These are phyloP conservation scores for Stylosanthes scabra DNA, from an alignment of 331 rosid genomes.

Conservation along the genomic window DNA sequence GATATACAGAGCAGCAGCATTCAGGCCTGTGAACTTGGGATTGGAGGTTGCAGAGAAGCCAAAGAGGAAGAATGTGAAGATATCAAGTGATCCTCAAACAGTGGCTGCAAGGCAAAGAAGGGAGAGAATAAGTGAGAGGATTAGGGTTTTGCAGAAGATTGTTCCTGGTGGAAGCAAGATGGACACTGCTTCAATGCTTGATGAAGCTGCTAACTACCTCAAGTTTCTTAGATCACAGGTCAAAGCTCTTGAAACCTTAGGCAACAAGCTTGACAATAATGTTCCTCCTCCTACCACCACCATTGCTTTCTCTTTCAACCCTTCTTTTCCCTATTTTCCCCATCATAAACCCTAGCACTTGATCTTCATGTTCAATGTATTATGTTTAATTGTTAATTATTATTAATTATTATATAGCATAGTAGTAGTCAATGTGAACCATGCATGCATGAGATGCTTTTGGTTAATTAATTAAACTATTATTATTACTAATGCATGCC, in stretches of 20 bases:
- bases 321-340: constrained; percentile 74
- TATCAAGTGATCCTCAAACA: constrained; percentile 82
- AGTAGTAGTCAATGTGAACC: constrained; percentile 24
- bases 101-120: constrained; percentile 89
- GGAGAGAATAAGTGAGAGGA: constrained; percentile 84
- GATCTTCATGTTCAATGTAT: too few species aligned
- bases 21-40: constrained; percentile 77
- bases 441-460: constrained; percentile 38
- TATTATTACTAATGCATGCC: constrained; percentile 3
- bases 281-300: constrained; percentile 60
- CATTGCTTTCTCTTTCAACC: constrained; percentile 90
- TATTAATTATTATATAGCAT: not conserved
- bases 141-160: constrained; percentile 86
- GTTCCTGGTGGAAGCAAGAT: constrained; percentile 97
- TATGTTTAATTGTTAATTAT: too few species aligned
- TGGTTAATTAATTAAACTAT: not conserved
- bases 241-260: constrained; percentile 76
- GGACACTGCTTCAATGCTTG: constrained; percentile 95
- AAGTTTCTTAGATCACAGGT: constrained; percentile 90
- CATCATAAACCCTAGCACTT: constrained; percentile 50
- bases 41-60: constrained; percentile 74
- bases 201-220: constrained; percentile 91
- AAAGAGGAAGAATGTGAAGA: constrained; percentile 77
- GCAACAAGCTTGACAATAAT: constrained; percentile 63
- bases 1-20: constrained; percentile 80